Conservation (phyloP, 2,329 filamentous ascomycete species). For the Massarina eburnea region DNA sequence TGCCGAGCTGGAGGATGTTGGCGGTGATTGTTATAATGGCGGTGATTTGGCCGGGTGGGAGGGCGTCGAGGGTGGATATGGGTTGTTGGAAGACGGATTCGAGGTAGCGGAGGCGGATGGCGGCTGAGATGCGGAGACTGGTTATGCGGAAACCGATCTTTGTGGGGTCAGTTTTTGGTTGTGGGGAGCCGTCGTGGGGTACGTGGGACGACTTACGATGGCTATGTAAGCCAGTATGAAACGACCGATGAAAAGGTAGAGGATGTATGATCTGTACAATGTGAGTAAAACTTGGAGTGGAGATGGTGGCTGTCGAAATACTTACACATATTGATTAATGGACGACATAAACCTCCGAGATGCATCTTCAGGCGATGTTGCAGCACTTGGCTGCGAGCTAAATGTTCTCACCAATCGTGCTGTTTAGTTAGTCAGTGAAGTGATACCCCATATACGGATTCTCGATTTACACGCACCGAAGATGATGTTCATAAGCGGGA, state of each 20-base stretch:
- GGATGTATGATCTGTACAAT: conserved; percentile 45
- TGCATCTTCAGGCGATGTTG: conserved; percentile 2
- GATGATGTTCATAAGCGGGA: conserved; percentile 60
- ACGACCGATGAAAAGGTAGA: conserved; percentile 61
- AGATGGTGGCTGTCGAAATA: neutral
- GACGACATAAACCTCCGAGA: conserved; percentile 12
- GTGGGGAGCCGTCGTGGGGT: neutral
- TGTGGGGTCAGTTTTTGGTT: conserved; percentile 4
- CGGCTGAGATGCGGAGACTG: conserved; percentile 28
- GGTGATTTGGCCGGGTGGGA: conserved; percentile 30
- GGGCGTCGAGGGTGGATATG: conserved; percentile 25
- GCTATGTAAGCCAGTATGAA: conserved; percentile 58
- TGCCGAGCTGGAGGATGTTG: conserved; percentile 29
- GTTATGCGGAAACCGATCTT: conserved; percentile 29
- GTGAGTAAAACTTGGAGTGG: neutral
- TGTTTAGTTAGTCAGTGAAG: neutral
- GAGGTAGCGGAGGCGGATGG: conserved; percentile 28
- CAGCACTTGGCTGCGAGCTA: conserved; percentile 4
- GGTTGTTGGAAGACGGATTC: conserved; percentile 25
- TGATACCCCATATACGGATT: neutral
- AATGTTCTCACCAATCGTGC: conserved; percentile 20
- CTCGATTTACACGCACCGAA: conserved; percentile 45
- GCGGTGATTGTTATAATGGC: conserved; percentile 29
- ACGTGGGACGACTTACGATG: conserved; percentile 43
- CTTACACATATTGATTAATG: conserved; percentile 23